These are phyloP conservation scores for Scenedesmus sp. DNA, from an alignment of 163 green algal species.

Conservation along the genomic window DNA sequence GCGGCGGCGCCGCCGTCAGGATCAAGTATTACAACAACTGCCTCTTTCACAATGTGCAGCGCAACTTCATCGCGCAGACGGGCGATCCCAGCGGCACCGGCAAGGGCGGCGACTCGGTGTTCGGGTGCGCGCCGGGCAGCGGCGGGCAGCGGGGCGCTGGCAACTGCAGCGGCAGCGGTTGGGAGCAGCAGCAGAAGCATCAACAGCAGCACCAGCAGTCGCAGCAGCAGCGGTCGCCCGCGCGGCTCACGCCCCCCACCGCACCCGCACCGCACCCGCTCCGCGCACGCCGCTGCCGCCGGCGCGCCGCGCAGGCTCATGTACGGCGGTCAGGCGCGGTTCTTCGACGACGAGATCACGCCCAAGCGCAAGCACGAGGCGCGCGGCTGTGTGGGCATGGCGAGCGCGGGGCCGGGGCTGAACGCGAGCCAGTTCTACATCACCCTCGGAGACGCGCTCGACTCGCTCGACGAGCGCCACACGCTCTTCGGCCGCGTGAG, in stretches of 20 bases:
- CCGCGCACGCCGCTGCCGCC: neutral
- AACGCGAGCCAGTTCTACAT: slow-evolving; percentile 95
- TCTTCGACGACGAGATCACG: slow-evolving; percentile 96
- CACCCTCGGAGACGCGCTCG: slow-evolving; percentile 76
- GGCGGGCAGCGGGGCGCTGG: neutral
- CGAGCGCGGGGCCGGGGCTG: slow-evolving; percentile 72
- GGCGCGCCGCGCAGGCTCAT: slow-evolving; percentile 57
- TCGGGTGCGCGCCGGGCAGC: slow-evolving; percentile 68
- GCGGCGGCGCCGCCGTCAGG: no score
- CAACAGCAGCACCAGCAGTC: slow-evolving; percentile 6
- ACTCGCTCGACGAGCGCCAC: slow-evolving; percentile 93
- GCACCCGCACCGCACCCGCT: neutral
- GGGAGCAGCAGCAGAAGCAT: no score
- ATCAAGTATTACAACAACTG: slow-evolving; percentile 99
- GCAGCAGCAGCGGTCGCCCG: slow-evolving; percentile 6
- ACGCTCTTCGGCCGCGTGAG: slow-evolving; percentile 94
- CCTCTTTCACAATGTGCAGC: slow-evolving; percentile 97
- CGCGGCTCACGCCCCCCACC: no score
- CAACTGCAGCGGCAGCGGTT: no score
- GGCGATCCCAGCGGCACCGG: slow-evolving; percentile 96
- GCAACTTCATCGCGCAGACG: slow-evolving; percentile 94
- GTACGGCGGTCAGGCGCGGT: slow-evolving; percentile 91
- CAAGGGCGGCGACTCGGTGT: slow-evolving; percentile 90
- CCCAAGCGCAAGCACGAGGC: slow-evolving; percentile 85
- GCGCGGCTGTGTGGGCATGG: slow-evolving; percentile 89